phyloP scores from a whole-genome alignment of 1,284 basidiomycete genomes.

The Cryptococcus sp. region DNA sequence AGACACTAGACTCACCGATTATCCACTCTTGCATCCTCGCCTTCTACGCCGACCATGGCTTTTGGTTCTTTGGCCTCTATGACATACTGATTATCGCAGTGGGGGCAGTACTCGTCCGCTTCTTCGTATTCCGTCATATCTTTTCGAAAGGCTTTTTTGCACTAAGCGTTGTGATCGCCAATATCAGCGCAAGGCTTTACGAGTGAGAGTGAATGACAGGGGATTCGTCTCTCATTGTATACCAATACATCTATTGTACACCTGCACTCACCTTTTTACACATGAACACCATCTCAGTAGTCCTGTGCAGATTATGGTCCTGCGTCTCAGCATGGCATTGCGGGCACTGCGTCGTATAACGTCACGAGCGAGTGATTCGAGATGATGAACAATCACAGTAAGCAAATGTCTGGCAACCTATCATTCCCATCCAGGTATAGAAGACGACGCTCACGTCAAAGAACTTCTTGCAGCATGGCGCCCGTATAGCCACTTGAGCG shows the following conservation, averaged over 20 bases:
- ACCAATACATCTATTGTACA: too few relatives aligned
- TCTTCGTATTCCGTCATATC: constrained; percentile 90
- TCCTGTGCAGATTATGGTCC: constrained; percentile 72
- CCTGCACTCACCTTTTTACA: constrained; percentile 73
- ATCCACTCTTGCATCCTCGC: constrained; percentile 86
- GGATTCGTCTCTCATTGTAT: too few relatives aligned
- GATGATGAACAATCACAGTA: neutral
- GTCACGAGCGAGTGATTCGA: neutral
- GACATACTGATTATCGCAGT: constrained; percentile 97
- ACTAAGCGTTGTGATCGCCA: constrained; percentile 50
- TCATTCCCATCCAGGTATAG: neutral
- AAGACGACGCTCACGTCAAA: constrained; percentile 63
- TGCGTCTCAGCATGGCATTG: constrained; percentile 87
- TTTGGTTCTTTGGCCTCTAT: constrained; percentile 90
- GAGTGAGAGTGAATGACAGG: too few relatives aligned
- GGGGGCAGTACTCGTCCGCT: constrained; percentile 95
- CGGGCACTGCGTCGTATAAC: constrained; percentile 65
- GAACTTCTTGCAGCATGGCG: constrained; percentile 93
- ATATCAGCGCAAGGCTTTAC: neutral
- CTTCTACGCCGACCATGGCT: constrained; percentile 79
- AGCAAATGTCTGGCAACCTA: neutral
- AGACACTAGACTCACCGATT: constrained; percentile 72
- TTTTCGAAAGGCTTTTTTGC: constrained; percentile 94
- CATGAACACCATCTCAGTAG: constrained; percentile 86
- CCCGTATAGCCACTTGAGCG: constrained; percentile 87